Evolutionary conservation across 192 early-diverging fungal genomes (phyloP).

Genomic region (Linnemannia schmuckeri): DNA sequence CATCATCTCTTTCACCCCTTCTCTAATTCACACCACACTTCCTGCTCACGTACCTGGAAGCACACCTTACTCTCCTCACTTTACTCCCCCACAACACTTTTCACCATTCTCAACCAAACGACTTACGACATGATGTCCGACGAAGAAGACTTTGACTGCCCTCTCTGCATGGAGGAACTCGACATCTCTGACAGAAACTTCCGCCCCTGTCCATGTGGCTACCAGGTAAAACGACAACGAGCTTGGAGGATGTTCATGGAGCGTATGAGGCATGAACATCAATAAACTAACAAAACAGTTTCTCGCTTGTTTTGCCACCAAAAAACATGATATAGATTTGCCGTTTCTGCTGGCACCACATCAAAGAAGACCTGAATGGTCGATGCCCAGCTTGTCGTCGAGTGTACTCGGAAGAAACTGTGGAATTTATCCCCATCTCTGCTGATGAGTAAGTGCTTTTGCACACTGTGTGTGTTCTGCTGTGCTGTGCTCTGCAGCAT

Average conservation of each 20-base stretch:
- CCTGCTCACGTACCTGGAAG: not conserved
- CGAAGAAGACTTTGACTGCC: constrained; percentile 96
- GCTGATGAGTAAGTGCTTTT: constrained; percentile 84
- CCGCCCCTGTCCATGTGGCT: constrained; percentile 98
- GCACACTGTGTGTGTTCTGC: not conserved
- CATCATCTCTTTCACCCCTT: not conserved
- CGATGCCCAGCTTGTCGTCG: constrained; percentile 98
- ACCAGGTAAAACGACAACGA: constrained; percentile 77
- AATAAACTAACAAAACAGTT: not conserved
- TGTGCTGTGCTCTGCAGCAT: not conserved
- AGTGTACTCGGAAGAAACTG: constrained; percentile 89
- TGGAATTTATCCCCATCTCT: constrained; percentile 90
- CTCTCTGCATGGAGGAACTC: constrained; percentile 98
- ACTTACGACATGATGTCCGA: constrained; percentile 61
- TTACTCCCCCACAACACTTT: not conserved
- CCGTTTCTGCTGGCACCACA: constrained; percentile 99
- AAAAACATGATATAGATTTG: constrained; percentile 81
- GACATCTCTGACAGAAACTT: constrained; percentile 97
- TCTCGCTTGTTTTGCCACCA: not conserved
- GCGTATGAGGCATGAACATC: not conserved
- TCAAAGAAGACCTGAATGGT: constrained; percentile 93
- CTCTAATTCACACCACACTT: not conserved
- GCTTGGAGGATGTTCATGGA: not conserved
- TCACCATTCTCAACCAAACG: not conserved
- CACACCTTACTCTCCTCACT: not conserved